Base-by-base conservation (phyloP, 306 rosid species). In the Leucaena leucocephala region DNA sequence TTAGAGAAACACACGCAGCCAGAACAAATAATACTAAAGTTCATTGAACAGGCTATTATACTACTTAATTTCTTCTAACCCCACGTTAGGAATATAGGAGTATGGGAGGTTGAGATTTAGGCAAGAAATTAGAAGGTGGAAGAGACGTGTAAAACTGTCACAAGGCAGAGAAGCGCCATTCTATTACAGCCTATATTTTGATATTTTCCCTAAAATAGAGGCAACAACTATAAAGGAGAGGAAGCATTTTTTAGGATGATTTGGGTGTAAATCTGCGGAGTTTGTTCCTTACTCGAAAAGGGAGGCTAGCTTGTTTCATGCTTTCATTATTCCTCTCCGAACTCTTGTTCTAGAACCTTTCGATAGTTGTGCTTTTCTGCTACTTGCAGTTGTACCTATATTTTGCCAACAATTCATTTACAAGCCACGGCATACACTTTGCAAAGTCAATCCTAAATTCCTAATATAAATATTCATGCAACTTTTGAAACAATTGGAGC, bases 331-430 rank as follows among this genome's bases (percentile, higher is more conserved):
- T 54, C 10, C 42, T 36, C 6, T 36, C 58, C 17, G n/a, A n/a
- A 22, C 44, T 52, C 54, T 16, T 38, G 39, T 75, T 14, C 48
- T 12, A 64, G 9, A 57, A 76, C 39, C 7, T 43, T 57, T 17
- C 55, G 33, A 58, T 36, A 35, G 14, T 7, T 84, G 68, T 40
- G 3, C 75, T 68, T 77, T 72, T 72, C 74, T 27, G 66, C 59
- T 27, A 76, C 17, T n/a, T 35, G 17, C 42, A 42, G 22, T 42
- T 61, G 39, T 44, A 44, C 39, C 38, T 10, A 38, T 36, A 49
- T 59, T 14, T 39, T 15, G 7, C n/a, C 38, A 76, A 46, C 50
- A 62, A 50, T 46, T 9, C 52, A 59, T 4, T 19, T 12, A 61
- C 72, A 8, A 72, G 55, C 71, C 82, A 71, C 71, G 39, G 11